Base-by-base conservation (phyloP, 1,139 yeast species). In the Wickerhamiella infanticola region DNA sequence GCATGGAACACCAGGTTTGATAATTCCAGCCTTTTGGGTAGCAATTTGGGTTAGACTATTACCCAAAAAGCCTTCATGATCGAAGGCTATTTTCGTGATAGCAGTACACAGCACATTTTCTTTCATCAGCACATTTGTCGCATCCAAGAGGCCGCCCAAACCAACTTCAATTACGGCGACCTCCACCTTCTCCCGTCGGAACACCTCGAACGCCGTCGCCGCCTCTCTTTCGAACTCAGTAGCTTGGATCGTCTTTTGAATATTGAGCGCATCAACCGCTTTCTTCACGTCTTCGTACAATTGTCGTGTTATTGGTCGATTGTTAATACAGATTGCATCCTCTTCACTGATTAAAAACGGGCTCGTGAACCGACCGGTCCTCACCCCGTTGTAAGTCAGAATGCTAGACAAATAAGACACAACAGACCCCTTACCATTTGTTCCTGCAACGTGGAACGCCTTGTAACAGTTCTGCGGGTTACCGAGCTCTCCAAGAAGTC, bases 401-500 rank as follows among this genome's bases (percentile, higher is more conserved):
- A 81, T 69, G 25, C 85, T 74, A 3, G 86, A 70, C 6, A 86
- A 53, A 58, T 84, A 85, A 0, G 95, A 78, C 49, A 93, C 76
- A 0, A 86, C 84, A 0, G 95, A 84, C 0, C 97, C 97, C 58
- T 88, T 88, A 0, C 97, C 97, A 58, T 88, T 88, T 4, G 96
- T 88, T 0, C 97, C 97, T 0, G 95, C 95, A 8, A 88, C 71
- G 59, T 88, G 96, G 5, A 88, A 65, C 1, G 86, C 75, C 51
- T 75, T 74, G 59, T 75, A 75, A 2, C 51, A 54, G 6, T 59
- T 37, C 42, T 84, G 94, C 0, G 95, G 95, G 55, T 75, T 73
- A 0, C 85, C 85, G 35, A 85, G 63, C 43, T 67, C 64, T 3
- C 60, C 54, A n/a, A 84, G 69, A n/a, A 85, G 72, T 44, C 62